Evolutionary conservation across 352 stramenopile species (phyloP).

Genomic region (Elongisporangium anandrum): DNA sequence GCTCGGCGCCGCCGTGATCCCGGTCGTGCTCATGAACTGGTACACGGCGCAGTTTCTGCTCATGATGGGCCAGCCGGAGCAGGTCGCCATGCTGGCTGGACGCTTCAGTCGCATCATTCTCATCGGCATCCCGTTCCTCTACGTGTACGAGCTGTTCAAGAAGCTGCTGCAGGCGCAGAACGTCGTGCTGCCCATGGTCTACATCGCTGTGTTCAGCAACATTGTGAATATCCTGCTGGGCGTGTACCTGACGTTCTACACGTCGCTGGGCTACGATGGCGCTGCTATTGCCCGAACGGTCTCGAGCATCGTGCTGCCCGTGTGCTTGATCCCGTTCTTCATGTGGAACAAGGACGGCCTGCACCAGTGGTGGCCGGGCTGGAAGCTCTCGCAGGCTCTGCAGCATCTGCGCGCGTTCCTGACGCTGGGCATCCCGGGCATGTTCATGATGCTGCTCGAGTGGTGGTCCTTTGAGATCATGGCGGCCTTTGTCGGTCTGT

Average conservation of each 20-base stretch:
- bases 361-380: conserved; percentile 60
- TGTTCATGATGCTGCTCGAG: conserved; percentile 77
- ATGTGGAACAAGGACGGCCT: conserved; percentile 37
- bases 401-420: conserved; percentile 61
- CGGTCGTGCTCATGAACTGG: conserved; percentile 72
- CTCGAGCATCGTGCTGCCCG: conserved; percentile 48
- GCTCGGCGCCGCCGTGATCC: conserved; percentile 43
- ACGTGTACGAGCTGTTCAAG: conserved; percentile 81
- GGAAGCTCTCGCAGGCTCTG: conserved; percentile 46
- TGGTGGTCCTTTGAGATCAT: conserved; percentile 83
- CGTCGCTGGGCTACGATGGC: conserved; percentile 68
- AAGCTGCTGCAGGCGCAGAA: conserved; percentile 87
- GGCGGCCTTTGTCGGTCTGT: conserved; percentile 51
- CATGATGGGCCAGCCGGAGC: conserved; percentile 52
- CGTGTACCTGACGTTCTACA: conserved; percentile 80
- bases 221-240: conserved; percentile 72
- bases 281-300: conserved; percentile 70
- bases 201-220: conserved; percentile 69
- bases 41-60: conserved; percentile 62
- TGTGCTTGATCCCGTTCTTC: conserved; percentile 63
- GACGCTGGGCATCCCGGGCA: conserved; percentile 54
- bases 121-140: conserved; percentile 77
- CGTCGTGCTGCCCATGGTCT: conserved; percentile 81
- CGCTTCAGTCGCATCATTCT: conserved; percentile 69
- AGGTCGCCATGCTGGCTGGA: conserved; percentile 70